These are phyloP conservation scores for Eutrema salsugineum DNA, from an alignment of 441 rosid genomes.

Conservation along the genomic window DNA sequence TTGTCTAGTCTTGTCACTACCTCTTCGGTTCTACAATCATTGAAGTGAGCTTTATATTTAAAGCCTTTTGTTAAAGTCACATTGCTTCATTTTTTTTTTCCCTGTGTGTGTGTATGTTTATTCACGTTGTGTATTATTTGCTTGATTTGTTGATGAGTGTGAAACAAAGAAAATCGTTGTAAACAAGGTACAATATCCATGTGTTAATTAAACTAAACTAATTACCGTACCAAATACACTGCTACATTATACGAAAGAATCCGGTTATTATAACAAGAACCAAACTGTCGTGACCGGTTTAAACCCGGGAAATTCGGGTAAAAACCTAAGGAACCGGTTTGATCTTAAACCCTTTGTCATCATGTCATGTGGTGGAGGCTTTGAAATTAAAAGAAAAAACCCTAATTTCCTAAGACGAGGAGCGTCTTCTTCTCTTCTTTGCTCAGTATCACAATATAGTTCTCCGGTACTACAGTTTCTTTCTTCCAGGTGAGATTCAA, in stretches of 20 bases:
- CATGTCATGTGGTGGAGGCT: not conserved
- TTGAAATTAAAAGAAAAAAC: not conserved
- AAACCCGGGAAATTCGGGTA: not conserved
- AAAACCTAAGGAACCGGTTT: not conserved
- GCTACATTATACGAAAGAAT: too few relatives aligned
- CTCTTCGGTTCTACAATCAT: conserved; percentile 64
- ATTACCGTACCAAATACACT: not conserved
- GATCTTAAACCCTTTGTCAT: conserved; percentile 1
- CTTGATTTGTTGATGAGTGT: conserved; percentile 24
- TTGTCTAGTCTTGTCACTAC: conserved; percentile 86
- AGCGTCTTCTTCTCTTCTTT: not conserved
- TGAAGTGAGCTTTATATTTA: conserved; percentile 32
- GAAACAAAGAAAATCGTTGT: not conserved
- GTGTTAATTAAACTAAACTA: not conserved
- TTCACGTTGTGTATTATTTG: conserved; percentile 19
- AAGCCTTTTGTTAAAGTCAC: not conserved
- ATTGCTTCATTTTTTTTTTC: conserved; percentile 10
- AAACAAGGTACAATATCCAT: too few relatives aligned
- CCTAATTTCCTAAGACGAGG: conserved; percentile 7
- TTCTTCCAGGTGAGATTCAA: not conserved
- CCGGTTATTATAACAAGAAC: not conserved
- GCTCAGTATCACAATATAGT: not conserved
- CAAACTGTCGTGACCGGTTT: not conserved
- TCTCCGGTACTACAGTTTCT: not conserved
- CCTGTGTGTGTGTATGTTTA: not conserved